Conservation (phyloP, 305 asterid species). For the Rubia tinctorum region DNA sequence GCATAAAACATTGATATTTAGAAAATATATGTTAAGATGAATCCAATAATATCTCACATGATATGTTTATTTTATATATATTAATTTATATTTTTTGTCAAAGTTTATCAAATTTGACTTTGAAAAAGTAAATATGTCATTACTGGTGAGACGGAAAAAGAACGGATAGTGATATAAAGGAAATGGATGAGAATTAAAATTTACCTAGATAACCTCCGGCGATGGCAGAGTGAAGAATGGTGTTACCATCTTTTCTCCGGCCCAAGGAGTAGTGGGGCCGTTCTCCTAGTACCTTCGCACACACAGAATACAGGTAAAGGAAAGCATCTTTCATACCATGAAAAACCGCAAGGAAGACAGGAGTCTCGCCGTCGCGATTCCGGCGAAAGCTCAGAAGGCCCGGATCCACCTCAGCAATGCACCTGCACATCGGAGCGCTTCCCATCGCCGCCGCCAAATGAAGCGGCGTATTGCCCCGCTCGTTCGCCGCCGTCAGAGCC, state of each 20-base stretch:
- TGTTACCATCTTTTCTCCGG: not conserved
- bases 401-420: not conserved
- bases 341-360: not conserved
- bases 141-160: too few relatives aligned
- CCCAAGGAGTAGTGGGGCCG: not conserved
- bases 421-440: not conserved
- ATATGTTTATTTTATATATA: too few relatives aligned
- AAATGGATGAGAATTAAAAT: not conserved
- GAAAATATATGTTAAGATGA: too few relatives aligned
- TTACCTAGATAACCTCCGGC: not conserved
- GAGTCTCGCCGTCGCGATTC: constrained; percentile 12
- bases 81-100: too few relatives aligned
- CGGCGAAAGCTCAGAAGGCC: not conserved
- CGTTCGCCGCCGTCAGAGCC: not conserved
- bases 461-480: constrained; percentile 10
- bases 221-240: not conserved
- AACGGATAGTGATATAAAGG: too few relatives aligned
- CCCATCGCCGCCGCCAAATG: constrained; percentile 11
- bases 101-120: too few relatives aligned
- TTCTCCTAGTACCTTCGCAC: not conserved
- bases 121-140: too few relatives aligned
- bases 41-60: too few relatives aligned
- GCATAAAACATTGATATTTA: too few relatives aligned
- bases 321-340: constrained; percentile 13
- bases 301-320: not conserved